A percentile compares a stretch with the other conserved stretches of the same genome.
These are phyloP conservation scores for Cutaneotrichosporon dermatis DNA, from an alignment of 1,284 basidiomycete genomes.

Conservation along the genomic window DNA sequence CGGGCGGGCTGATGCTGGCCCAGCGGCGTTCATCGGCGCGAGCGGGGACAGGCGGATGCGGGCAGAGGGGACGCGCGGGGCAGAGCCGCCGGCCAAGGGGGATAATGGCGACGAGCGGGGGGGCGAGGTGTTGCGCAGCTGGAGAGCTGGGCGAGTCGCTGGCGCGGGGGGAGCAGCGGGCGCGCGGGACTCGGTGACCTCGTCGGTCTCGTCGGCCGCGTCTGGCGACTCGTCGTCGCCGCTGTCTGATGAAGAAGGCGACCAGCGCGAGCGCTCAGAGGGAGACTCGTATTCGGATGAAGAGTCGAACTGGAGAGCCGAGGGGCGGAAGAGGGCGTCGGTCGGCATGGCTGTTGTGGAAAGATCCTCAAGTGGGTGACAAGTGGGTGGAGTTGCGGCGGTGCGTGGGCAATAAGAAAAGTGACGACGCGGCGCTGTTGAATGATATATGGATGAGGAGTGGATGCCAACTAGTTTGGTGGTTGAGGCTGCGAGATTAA, in stretches of 20 bases:
- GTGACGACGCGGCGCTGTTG: too few relatives aligned
- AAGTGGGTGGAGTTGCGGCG: not conserved
- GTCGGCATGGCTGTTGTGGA: conserved; percentile 11
- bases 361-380: not conserved
- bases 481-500: not conserved
- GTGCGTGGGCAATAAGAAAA: not conserved
- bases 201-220: conserved; percentile 7
- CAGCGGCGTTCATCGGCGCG: not conserved
- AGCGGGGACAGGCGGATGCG: not conserved
- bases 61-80: not conserved
- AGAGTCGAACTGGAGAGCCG: conserved; percentile 4
- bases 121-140: conserved; percentile 5
- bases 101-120: conserved; percentile 13
- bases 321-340: conserved; percentile 12
- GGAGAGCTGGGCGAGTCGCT: not conserved
- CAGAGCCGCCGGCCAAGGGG: not conserved
- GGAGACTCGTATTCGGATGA: not conserved
- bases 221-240: conserved; percentile 11
- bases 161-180: not conserved
- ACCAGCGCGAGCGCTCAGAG: not conserved
- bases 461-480: not conserved
- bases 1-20: conserved; percentile 1
- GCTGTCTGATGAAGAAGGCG: conserved; percentile 3
- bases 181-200: conserved; percentile 3
- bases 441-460: not conserved